phyloP scores from a whole-genome alignment of 179 eudicot species.

The Corrigiola litoralis region DNA sequence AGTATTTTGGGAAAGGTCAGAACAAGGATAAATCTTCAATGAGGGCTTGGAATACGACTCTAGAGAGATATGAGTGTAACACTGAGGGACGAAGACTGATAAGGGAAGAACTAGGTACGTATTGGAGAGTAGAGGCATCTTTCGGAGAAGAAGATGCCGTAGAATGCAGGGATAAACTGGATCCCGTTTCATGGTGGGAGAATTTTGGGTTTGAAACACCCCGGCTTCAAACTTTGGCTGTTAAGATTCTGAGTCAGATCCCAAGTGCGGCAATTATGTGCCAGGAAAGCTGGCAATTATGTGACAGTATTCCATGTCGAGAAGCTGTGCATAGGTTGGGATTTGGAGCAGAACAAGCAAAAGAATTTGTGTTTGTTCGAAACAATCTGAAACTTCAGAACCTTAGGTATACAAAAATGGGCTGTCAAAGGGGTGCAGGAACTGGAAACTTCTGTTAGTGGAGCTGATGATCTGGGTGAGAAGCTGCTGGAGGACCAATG shows the following conservation, averaged over 20 bases:
- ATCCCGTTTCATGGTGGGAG: slow-evolving; percentile 51
- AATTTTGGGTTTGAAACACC: slow-evolving; percentile 46
- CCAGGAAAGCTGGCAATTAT: slow-evolving; percentile 30
- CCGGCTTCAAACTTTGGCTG: slow-evolving; percentile 31
- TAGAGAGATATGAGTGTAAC: slow-evolving; percentile 34
- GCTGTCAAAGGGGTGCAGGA: slow-evolving; percentile 2
- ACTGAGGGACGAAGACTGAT: slow-evolving; percentile 20
- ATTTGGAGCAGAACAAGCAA: slow-evolving; percentile 23
- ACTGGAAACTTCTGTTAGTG: background rate
- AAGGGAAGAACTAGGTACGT: slow-evolving; percentile 30
- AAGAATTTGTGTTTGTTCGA: slow-evolving; percentile 38
- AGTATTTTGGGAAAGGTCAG: slow-evolving; percentile 32
- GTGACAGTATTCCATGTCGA: slow-evolving; percentile 30
- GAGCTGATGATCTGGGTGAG: too few species aligned
- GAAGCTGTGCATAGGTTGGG: slow-evolving; percentile 27
- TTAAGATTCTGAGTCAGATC: slow-evolving; percentile 38
- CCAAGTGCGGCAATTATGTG: slow-evolving; percentile 33
- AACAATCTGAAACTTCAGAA: slow-evolving; percentile 39
- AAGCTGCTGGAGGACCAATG: too few species aligned
- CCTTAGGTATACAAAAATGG: slow-evolving; percentile 16
- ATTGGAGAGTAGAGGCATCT: slow-evolving; percentile 27
- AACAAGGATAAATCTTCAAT: slow-evolving; percentile 24
- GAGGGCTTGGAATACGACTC: slow-evolving; percentile 35
- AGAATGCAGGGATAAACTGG: slow-evolving; percentile 41
- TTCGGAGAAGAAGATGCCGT: slow-evolving; percentile 41